These are phyloP conservation scores for Alternaria brassicae DNA, from an alignment of 2,329 filamentous ascomycete species.

Conservation along the genomic window DNA sequence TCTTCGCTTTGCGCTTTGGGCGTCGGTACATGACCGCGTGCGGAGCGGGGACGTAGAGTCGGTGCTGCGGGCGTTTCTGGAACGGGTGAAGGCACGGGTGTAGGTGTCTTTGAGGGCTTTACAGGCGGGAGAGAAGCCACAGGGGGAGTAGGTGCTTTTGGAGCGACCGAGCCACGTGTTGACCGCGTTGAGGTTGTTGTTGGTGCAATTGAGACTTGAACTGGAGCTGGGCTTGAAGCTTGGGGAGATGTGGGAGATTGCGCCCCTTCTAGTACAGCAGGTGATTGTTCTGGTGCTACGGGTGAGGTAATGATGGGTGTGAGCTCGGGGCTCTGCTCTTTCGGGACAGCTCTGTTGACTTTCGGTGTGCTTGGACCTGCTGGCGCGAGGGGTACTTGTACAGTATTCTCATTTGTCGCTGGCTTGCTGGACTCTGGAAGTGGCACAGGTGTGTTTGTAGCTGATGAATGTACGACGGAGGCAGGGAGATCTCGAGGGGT, in stretches of 20 bases:
- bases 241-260: conserved; percentile 9
- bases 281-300: conserved; percentile 22
- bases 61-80: conserved; percentile 21
- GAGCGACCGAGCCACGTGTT: conserved; percentile 42
- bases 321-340: conserved; percentile 20
- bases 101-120: conserved; percentile 29
- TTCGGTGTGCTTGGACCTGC: conserved; percentile 49
- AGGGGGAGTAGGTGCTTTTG: conserved; percentile 36
- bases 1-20: conserved; percentile 59
- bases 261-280: conserved; percentile 6
- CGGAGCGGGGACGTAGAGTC: conserved; percentile 44
- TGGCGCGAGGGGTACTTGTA: conserved; percentile 55
- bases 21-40: conserved; percentile 49
- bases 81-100: conserved; percentile 24
- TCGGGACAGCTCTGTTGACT: conserved; percentile 18
- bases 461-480: conserved; percentile 25
- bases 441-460: conserved; percentile 18
- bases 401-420: conserved; percentile 24
- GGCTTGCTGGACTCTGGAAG: conserved; percentile 27
- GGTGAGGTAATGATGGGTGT: conserved; percentile 29
- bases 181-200: conserved; percentile 48
- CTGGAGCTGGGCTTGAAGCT: conserved; percentile 14
- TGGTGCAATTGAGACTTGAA: conserved; percentile 12
- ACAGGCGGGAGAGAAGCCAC: conserved; percentile 19
- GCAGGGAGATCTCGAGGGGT: conserved; percentile 15